phyloP scores from a whole-genome alignment of 306 rosid genomes.

The Neltuma alba region DNA sequence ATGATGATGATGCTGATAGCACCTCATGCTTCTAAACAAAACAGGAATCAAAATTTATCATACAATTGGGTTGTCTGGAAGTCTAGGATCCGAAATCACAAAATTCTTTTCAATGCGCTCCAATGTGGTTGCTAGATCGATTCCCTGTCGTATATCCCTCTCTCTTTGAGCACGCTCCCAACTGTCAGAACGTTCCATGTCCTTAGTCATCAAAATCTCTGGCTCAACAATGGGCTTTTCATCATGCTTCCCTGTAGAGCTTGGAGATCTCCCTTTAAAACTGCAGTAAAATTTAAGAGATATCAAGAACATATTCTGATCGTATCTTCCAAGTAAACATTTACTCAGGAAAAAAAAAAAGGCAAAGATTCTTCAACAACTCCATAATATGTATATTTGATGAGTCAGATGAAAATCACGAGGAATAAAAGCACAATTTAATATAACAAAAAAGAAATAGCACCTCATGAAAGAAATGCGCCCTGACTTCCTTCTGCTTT shows the following conservation, averaged over 20 bases:
- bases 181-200: conserved; percentile 48
- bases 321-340: neutral
- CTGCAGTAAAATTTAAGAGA: conserved; percentile 46
- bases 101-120: conserved; percentile 90
- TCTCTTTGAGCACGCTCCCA: conserved; percentile 65
- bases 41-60: conserved; percentile 30
- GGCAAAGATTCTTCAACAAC: conserved; percentile 22
- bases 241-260: conserved; percentile 52
- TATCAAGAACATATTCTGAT: conserved; percentile 19
- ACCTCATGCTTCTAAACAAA: conserved; percentile 4
- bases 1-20: no score
- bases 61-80: conserved; percentile 95
- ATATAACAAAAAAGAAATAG: conserved; percentile 1
- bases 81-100: conserved; percentile 94
- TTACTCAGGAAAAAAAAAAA: neutral
- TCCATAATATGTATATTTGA: neutral
- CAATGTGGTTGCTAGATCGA: conserved; percentile 91
- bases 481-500: conserved; percentile 49
- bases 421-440: conserved; percentile 25
- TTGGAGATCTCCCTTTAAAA: conserved; percentile 55
- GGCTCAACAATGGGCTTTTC: conserved; percentile 56
- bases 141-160: conserved; percentile 80
- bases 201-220: conserved; percentile 65
- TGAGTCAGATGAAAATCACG: conserved; percentile 19
- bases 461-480: conserved; percentile 60